phyloP scores from a whole-genome alignment of 495 filamentous ascomycete species.

The Trichoderma reesei region DNA sequence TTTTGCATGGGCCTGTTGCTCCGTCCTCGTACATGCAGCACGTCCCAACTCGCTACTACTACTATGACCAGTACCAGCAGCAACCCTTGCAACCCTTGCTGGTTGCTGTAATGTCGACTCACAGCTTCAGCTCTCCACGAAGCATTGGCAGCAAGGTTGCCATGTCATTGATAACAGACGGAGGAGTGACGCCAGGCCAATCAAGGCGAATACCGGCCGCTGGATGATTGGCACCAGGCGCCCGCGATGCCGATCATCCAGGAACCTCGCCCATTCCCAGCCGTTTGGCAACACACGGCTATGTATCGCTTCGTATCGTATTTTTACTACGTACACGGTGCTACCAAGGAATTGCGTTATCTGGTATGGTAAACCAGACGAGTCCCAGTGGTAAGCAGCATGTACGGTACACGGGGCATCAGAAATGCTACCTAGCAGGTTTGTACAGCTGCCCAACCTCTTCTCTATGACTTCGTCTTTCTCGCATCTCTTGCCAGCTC shows the following conservation, averaged over 20 bases:
- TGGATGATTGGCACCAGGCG: background rate
- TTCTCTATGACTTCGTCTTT: background rate
- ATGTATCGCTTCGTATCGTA: too few relatives aligned
- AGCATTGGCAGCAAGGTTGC: background rate
- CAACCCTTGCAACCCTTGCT: too few relatives aligned
- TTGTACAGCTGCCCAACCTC: background rate
- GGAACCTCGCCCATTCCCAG: background rate
- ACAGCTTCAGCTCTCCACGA: background rate
- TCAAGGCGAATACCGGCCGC: background rate
- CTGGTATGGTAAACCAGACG: background rate
- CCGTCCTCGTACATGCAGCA: background rate
- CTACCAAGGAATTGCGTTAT: too few relatives aligned
- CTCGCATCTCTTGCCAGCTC: background rate
- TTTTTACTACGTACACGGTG: too few relatives aligned
- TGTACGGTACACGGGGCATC: too few relatives aligned
- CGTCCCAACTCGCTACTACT: too few relatives aligned
- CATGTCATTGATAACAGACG: background rate
- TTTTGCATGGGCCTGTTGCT: background rate
- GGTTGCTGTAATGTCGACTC: background rate
- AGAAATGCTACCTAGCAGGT: too few relatives aligned
- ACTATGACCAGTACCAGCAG: too few relatives aligned
- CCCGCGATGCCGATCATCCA: conserved; percentile 6
- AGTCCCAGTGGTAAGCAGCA: background rate
- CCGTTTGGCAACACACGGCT: background rate
- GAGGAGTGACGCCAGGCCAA: too few relatives aligned